Conservation (phyloP, 2,329 filamentous ascomycete genomes). For the Cercospora sojina region DNA sequence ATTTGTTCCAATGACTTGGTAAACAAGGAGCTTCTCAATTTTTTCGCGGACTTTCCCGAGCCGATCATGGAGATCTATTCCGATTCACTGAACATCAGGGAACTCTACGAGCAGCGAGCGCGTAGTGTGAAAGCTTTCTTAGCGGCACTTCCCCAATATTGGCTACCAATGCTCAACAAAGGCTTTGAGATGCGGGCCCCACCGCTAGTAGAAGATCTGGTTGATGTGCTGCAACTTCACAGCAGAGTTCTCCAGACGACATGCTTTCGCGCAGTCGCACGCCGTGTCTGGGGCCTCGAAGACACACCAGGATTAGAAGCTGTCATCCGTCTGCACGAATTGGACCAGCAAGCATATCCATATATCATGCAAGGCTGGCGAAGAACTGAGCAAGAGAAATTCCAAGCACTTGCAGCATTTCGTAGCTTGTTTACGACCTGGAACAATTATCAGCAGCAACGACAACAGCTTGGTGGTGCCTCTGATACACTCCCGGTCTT, state of each 20-base stretch:
- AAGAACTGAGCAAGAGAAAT: slow-evolving; percentile 19
- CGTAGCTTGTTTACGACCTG: slow-evolving; percentile 18
- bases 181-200: slow-evolving; percentile 48
- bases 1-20: slow-evolving; percentile 50
- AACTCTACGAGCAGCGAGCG: slow-evolving; percentile 38
- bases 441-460: neutral
- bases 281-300: slow-evolving; percentile 44
- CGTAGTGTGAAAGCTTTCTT: slow-evolving; percentile 28
- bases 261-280: slow-evolving; percentile 54
- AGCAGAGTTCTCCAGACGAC: slow-evolving; percentile 56
- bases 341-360: slow-evolving; percentile 25
- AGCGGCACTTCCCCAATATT: slow-evolving; percentile 27
- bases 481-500: neutral
- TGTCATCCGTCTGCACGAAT: slow-evolving; percentile 26
- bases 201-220: slow-evolving; percentile 58
- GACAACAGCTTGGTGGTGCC: neutral
- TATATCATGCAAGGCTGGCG: slow-evolving; percentile 14
- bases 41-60: slow-evolving; percentile 55
- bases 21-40: slow-evolving; percentile 42
- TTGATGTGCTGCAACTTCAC: slow-evolving; percentile 47
- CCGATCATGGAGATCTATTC: slow-evolving; percentile 42
- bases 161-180: slow-evolving; percentile 20
- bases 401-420: slow-evolving; percentile 17
- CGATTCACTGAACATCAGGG: slow-evolving; percentile 41
- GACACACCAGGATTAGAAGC: slow-evolving; percentile 17